These are phyloP conservation scores for Zygnema circumcarinatum DNA, from an alignment of 139 green algal species.

Conservation along the genomic window DNA sequence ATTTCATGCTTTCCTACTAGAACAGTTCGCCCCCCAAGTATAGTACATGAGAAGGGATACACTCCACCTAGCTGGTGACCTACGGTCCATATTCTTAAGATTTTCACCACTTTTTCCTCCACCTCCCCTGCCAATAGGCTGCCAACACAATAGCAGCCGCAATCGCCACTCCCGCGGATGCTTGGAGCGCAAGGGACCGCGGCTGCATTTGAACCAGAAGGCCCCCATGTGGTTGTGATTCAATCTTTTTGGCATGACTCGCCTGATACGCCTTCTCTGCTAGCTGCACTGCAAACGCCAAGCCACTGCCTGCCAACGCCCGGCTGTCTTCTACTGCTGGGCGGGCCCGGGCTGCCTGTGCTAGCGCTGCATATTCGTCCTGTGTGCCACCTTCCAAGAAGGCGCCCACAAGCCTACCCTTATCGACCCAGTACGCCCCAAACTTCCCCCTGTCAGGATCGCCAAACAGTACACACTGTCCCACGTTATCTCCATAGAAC, in stretches of 20 bases:
- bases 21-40: no score
- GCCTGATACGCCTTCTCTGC: not conserved
- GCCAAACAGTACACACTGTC: slow-evolving; percentile 54
- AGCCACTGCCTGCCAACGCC: slow-evolving; percentile 12
- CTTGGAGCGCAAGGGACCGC: slow-evolving; percentile 12
- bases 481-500: slow-evolving; percentile 64
- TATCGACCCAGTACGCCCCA: slow-evolving; percentile 60
- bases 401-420: slow-evolving; percentile 46
- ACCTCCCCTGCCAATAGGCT: slow-evolving; percentile 31
- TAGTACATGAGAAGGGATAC: no score
- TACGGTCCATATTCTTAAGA: no score
- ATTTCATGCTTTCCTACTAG: no score
- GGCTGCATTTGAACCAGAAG: not conserved
- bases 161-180: slow-evolving; percentile 24
- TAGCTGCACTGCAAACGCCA: slow-evolving; percentile 33
- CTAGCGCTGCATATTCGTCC: slow-evolving; percentile 56
- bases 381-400: slow-evolving; percentile 58
- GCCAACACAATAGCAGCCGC: slow-evolving; percentile 1
- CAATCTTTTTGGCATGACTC: not conserved
- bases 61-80: no score
- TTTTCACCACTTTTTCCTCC: slow-evolving; percentile 23
- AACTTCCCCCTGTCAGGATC: slow-evolving; percentile 63
- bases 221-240: not conserved
- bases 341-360: slow-evolving; percentile 16
- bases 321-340: slow-evolving; percentile 5